Percentiles rank a stretch among this genome's conserved stretches.
These are phyloP conservation scores for Pythium volutum DNA, from an alignment of 352 stramenopile genomes.

Conservation along the genomic window DNA sequence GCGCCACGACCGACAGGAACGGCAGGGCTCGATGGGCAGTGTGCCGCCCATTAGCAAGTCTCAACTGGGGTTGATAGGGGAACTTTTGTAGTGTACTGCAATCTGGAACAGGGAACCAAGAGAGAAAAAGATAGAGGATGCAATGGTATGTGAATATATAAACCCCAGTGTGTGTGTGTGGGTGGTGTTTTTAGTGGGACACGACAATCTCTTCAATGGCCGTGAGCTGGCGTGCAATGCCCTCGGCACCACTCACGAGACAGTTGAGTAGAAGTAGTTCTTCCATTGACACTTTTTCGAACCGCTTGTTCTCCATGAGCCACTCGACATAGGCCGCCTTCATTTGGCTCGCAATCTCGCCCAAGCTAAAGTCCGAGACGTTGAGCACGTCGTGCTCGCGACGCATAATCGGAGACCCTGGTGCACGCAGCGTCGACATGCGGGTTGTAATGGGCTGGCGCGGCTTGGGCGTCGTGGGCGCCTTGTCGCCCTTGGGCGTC, in stretches of 20 bases:
- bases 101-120: background rate
- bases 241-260: conserved; percentile 75
- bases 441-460: background rate
- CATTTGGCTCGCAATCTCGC: conserved; percentile 66
- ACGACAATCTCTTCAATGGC: conserved; percentile 76
- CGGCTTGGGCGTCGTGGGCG: conserved; percentile 23
- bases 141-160: background rate
- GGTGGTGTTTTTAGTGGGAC: conserved; percentile 46
- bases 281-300: conserved; percentile 78
- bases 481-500: background rate
- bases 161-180: background rate
- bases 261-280: conserved; percentile 80
- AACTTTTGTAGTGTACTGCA: too few species aligned
- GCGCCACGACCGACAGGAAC: conserved; percentile 4
- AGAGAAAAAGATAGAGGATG: background rate
- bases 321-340: conserved; percentile 77
- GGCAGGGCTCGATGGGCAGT: background rate
- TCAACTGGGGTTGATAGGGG: too few species aligned
- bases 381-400: conserved; percentile 81
- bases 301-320: conserved; percentile 72
- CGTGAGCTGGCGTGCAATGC: conserved; percentile 69
- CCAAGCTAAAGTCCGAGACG: conserved; percentile 73
- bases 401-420: conserved; percentile 53
- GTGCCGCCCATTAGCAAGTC: background rate
- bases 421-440: conserved; percentile 11